phyloP scores from a whole-genome alignment of 2,329 filamentous ascomycete species.

The Epicoccum nigrum region DNA sequence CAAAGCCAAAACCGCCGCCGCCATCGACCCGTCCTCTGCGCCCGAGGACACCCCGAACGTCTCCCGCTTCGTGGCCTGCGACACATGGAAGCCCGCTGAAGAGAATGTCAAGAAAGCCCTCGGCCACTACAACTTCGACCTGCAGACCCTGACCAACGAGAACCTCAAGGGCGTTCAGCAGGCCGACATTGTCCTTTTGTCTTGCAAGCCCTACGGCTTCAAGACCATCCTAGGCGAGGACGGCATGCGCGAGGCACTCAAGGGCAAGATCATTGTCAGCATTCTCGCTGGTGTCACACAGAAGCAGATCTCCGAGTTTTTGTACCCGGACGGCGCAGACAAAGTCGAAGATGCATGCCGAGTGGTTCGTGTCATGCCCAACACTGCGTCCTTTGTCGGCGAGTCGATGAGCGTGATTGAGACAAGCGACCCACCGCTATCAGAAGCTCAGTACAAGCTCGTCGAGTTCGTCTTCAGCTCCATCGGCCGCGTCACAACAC shows the following conservation, averaged over 20 bases:
- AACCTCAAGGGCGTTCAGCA: constrained; percentile 71
- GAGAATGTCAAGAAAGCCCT: constrained; percentile 72
- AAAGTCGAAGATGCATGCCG: constrained; percentile 59
- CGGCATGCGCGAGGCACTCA: constrained; percentile 74
- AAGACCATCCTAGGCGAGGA: constrained; percentile 69
- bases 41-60: constrained; percentile 56
- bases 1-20: constrained; percentile 44
- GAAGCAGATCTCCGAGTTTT: constrained; percentile 67
- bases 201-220: constrained; percentile 81
- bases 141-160: constrained; percentile 73
- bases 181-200: constrained; percentile 76
- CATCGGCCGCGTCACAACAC: constrained; percentile 72
- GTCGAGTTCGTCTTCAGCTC: constrained; percentile 78
- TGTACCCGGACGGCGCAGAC: constrained; percentile 61
- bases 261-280: constrained; percentile 80
- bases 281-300: constrained; percentile 80
- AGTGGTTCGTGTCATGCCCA: constrained; percentile 82
- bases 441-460: constrained; percentile 59
- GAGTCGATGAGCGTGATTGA: constrained; percentile 83
- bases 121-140: constrained; percentile 63
- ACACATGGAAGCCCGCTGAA: constrained; percentile 71
- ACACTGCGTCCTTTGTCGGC: constrained; percentile 78
- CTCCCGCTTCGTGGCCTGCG: constrained; percentile 79
- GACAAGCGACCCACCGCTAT: constrained; percentile 64
- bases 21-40: constrained; percentile 50